Evolutionary conservation across 1,139 yeast genomes (phyloP).

Genomic region (Pichia sp.): DNA sequence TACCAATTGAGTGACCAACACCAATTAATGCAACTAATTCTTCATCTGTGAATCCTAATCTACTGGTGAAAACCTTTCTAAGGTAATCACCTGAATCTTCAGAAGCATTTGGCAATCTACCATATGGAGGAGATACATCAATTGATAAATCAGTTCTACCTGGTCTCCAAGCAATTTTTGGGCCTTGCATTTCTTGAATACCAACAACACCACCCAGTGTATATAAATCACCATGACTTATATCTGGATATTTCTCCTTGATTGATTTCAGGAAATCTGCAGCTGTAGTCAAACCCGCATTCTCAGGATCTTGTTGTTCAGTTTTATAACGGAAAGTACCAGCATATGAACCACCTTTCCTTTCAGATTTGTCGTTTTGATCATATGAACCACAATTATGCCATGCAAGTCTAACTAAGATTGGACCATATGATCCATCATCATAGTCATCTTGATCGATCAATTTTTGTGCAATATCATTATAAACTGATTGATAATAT

Average conservation of each 20-base stretch:
- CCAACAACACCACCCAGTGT: slow-evolving; percentile 84
- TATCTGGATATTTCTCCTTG: slow-evolving; percentile 59
- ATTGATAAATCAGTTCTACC: slow-evolving; percentile 59
- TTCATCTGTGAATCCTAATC: slow-evolving; percentile 75
- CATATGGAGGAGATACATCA: slow-evolving; percentile 52
- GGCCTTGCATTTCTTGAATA: slow-evolving; percentile 82
- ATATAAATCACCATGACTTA: slow-evolving; percentile 82
- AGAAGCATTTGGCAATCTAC: slow-evolving; percentile 76
- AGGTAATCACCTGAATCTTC: slow-evolving; percentile 60
- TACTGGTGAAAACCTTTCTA: slow-evolving; percentile 50
- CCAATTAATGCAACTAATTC: slow-evolving; percentile 86
- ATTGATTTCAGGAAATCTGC: slow-evolving; percentile 61
- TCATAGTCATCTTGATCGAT: slow-evolving; percentile 71
- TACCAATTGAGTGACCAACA: slow-evolving; percentile 74
- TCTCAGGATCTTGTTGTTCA: slow-evolving; percentile 65
- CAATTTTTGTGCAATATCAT: slow-evolving; percentile 69
- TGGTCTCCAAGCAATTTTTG: slow-evolving; percentile 80
- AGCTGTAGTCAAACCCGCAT: slow-evolving; percentile 65
- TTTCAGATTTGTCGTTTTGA: slow-evolving; percentile 38
- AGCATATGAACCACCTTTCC: slow-evolving; percentile 70
- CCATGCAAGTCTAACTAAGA: slow-evolving; percentile 62
- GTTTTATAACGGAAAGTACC: slow-evolving; percentile 74
- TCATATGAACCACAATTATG: slow-evolving; percentile 66
- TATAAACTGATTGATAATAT: slow-evolving; percentile 73
- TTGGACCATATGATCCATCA: slow-evolving; percentile 63